A percentile compares a stretch with the other conserved stretches of the same genome.
Evolutionary conservation across 441 rosid genomes (phyloP).

Genomic region (Biscutella laevigata): DNA sequence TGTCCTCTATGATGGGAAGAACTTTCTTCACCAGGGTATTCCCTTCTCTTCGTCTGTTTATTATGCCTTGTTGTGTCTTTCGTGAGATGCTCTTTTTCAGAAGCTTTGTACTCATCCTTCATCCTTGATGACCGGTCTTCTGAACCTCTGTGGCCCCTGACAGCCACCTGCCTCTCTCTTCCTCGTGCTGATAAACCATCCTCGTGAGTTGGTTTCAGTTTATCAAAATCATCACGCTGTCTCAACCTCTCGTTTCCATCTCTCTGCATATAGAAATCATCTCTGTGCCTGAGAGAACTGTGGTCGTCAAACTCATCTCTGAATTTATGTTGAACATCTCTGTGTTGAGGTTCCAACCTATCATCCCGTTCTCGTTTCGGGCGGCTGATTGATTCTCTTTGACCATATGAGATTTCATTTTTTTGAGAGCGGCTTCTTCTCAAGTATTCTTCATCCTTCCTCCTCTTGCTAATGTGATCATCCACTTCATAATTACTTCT

Average conservation of each 20-base stretch:
- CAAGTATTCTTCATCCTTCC: conserved; percentile 64
- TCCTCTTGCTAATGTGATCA: conserved; percentile 66
- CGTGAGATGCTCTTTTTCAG: conserved; percentile 56
- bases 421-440: conserved; percentile 58
- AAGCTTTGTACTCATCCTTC: conserved; percentile 56
- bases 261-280: conserved; percentile 58
- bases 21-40: conserved; percentile 55
- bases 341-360: conserved; percentile 51
- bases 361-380: conserved; percentile 79
- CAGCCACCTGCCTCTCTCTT: conserved; percentile 56
- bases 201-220: conserved; percentile 48
- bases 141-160: conserved; percentile 49
- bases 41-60: conserved; percentile 73
- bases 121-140: conserved; percentile 64
- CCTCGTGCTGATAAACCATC: conserved; percentile 51
- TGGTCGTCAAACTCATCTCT: conserved; percentile 67
- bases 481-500: conserved; percentile 54
- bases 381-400: conserved; percentile 57
- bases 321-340: conserved; percentile 71
- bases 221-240: conserved; percentile 63
- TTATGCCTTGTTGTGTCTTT: conserved; percentile 56
- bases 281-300: conserved; percentile 68
- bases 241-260: conserved; percentile 70
- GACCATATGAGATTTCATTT: conserved; percentile 50
- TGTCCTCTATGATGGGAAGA: conserved; percentile 50